These are phyloP conservation scores for Zelopaecilomyces penicillatus DNA, from an alignment of 2,329 filamentous ascomycete species.

Conservation along the genomic window DNA sequence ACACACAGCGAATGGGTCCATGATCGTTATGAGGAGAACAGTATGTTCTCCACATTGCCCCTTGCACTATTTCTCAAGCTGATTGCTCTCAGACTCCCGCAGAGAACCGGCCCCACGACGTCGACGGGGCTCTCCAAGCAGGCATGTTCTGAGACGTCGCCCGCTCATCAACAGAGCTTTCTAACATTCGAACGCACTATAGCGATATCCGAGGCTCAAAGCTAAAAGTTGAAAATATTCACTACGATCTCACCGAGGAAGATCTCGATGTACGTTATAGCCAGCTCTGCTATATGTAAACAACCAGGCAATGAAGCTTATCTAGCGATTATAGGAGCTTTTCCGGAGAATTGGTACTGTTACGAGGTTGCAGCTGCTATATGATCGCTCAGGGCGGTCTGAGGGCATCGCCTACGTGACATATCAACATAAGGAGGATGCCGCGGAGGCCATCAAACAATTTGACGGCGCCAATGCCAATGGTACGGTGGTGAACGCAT, in stretches of 20 bases:
- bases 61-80: slow-evolving; percentile 8
- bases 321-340: slow-evolving; percentile 52
- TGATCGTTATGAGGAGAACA: slow-evolving; percentile 74
- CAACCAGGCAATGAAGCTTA: slow-evolving; percentile 6
- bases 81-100: slow-evolving; percentile 27
- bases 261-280: slow-evolving; percentile 60
- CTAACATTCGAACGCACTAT: slow-evolving; percentile 7
- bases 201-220: slow-evolving; percentile 55
- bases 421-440: slow-evolving; percentile 64
- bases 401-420: slow-evolving; percentile 79
- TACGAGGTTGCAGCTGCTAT: slow-evolving; percentile 59
- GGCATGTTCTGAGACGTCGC: slow-evolving; percentile 16
- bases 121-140: slow-evolving; percentile 35
- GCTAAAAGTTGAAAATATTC: slow-evolving; percentile 79
- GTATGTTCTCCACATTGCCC: slow-evolving; percentile 28
- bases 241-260: slow-evolving; percentile 81
- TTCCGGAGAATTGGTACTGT: slow-evolving; percentile 73
- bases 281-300: neutral
- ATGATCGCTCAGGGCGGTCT: slow-evolving; percentile 82
- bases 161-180: slow-evolving; percentile 10
- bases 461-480: slow-evolving; percentile 89
- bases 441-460: slow-evolving; percentile 64
- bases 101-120: slow-evolving; percentile 33
- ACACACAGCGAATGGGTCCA: slow-evolving; percentile 78
- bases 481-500: slow-evolving; percentile 32